phyloP scores from a whole-genome alignment of 805 yeast genomes.

The Candida silvatica region DNA sequence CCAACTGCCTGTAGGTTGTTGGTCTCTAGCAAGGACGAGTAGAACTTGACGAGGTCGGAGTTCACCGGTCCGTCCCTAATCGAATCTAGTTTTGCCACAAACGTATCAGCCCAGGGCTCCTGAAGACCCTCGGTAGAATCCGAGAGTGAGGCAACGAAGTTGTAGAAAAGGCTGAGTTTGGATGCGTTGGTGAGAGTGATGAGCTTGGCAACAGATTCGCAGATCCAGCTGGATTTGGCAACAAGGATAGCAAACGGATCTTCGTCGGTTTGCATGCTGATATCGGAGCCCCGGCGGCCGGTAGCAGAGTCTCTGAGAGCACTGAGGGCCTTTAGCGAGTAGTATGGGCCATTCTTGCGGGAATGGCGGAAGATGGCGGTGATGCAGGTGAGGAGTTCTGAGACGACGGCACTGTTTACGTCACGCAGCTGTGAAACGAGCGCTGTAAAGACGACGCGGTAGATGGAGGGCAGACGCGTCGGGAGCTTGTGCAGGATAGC shows the following conservation, averaged over 20 bases:
- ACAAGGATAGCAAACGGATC: constrained; percentile 20
- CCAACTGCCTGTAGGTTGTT: constrained; percentile 26
- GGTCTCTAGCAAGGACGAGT: constrained; percentile 23
- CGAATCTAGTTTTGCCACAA: constrained; percentile 11
- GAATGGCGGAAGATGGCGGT: constrained; percentile 29
- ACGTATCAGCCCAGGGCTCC: constrained; percentile 10
- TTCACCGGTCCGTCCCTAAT: constrained; percentile 16
- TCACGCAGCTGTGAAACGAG: constrained; percentile 32
- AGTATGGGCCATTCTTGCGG: constrained; percentile 22
- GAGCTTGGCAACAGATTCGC: constrained; percentile 12
- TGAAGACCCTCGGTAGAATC: constrained; percentile 19
- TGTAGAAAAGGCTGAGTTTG: constrained; percentile 11
- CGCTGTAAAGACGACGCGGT: constrained; percentile 21
- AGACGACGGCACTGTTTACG: constrained; percentile 39
- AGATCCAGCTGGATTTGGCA: constrained; percentile 7
- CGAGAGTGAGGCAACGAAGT: constrained; percentile 18
- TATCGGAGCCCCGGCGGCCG: constrained; percentile 28
- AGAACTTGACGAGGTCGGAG: constrained; percentile 28
- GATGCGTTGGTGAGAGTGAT: constrained; percentile 2
- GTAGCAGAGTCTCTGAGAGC: constrained; percentile 13
- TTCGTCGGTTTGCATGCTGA: constrained; percentile 26
- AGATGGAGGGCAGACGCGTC: constrained; percentile 25
- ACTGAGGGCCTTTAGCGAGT: constrained; percentile 19
- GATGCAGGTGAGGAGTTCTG: constrained; percentile 38
- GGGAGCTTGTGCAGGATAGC: constrained; percentile 32